A percentile compares a stretch with the other conserved stretches of the same genome.
These are phyloP conservation scores for Torulaspora maleeae DNA, from an alignment of 805 yeast genomes.

Conservation along the genomic window DNA sequence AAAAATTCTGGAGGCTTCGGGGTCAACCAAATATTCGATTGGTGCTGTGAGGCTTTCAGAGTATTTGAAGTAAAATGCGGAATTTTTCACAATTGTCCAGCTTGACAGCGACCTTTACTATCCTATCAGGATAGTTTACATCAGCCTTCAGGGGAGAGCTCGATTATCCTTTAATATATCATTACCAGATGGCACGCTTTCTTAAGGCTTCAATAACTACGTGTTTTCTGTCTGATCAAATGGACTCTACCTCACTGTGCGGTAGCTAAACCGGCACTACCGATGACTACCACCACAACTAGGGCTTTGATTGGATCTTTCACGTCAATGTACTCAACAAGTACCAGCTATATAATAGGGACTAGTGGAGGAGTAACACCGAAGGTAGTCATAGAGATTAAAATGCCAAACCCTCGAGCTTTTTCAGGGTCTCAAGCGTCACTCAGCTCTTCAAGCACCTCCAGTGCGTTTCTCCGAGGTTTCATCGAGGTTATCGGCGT, in stretches of 20 bases:
- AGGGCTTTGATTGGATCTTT: constrained; percentile 5
- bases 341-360: constrained; percentile 4
- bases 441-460: too few relatives aligned
- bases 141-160: constrained; percentile 10
- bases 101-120: constrained; percentile 16
- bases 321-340: constrained; percentile 7
- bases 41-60: constrained; percentile 8
- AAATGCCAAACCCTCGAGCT: constrained; percentile 4
- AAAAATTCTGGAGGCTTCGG: constrained; percentile 3
- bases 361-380: constrained; percentile 4
- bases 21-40: constrained; percentile 7
- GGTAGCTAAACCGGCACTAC: not conserved
- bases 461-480: too few relatives aligned
- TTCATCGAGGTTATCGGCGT: too few relatives aligned
- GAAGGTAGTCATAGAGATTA: not conserved
- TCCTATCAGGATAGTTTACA: constrained; percentile 20
- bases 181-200: constrained; percentile 11
- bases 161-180: constrained; percentile 8
- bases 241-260: constrained; percentile 4
- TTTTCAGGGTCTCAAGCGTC: too few relatives aligned
- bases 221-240: constrained; percentile 9
- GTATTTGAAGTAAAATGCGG: not conserved
- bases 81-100: constrained; percentile 2
- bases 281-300: constrained; percentile 4
- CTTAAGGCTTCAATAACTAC: constrained; percentile 8